A percentile compares a stretch with the other conserved stretches of the same genome.
Conservation (phyloP, 805 yeast genomes). For the Candida koratica region DNA sequence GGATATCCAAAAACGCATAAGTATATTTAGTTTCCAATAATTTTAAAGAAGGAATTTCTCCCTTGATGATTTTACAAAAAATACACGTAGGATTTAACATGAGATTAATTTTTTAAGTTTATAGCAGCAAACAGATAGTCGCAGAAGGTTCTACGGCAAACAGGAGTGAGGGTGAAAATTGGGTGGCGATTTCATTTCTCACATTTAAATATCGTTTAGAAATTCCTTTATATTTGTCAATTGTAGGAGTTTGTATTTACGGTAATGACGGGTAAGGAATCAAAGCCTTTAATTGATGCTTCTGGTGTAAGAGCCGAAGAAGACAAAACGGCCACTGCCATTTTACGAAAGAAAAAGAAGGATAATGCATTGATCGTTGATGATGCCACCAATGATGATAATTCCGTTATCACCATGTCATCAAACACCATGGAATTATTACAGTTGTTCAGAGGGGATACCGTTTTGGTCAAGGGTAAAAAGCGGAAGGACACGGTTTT, state of each 20-base stretch:
- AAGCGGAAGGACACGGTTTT: slow-evolving; percentile 96
- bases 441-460: slow-evolving; percentile 96
- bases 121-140: slow-evolving; percentile 1
- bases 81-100: slow-evolving; percentile 57
- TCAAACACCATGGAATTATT: slow-evolving; percentile 92
- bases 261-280: slow-evolving; percentile 23
- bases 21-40: slow-evolving; percentile 78
- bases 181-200: slow-evolving; percentile 5
- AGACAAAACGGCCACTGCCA: slow-evolving; percentile 90
- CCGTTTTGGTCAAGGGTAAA: slow-evolving; percentile 95
- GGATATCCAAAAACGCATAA: slow-evolving; percentile 87
- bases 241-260: neutral
- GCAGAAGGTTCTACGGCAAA: slow-evolving; percentile 6
- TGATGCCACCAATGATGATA: slow-evolving; percentile 96
- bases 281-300: slow-evolving; percentile 46
- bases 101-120: neutral
- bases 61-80: slow-evolving; percentile 91
- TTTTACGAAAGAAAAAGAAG: slow-evolving; percentile 95
- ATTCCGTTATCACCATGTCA: slow-evolving; percentile 92
- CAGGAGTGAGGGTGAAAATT: slow-evolving; percentile 1
- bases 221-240: too few relatives aligned
- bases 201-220: too few relatives aligned
- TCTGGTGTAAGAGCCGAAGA: slow-evolving; percentile 62
- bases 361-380: slow-evolving; percentile 92
- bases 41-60: slow-evolving; percentile 93